Conservation (phyloP, 2,329 filamentous ascomycete genomes). For the Arthrobotrys iridis region DNA sequence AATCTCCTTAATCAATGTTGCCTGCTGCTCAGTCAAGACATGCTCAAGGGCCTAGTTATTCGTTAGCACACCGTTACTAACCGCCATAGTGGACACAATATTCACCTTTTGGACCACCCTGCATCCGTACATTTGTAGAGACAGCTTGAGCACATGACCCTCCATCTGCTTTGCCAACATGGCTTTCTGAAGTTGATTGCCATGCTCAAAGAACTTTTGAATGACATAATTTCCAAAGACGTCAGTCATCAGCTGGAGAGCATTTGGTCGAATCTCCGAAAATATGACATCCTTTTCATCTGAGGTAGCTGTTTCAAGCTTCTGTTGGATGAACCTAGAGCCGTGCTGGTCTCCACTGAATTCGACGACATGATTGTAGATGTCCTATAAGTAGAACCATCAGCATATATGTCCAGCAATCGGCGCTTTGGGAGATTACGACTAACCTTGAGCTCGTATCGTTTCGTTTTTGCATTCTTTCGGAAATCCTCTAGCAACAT, state of each 20-base stretch:
- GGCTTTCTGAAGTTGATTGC: conserved; percentile 92
- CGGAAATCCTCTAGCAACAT: conserved; percentile 82
- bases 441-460: conserved; percentile 79
- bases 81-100: neutral
- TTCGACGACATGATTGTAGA: conserved; percentile 86
- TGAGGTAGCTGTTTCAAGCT: conserved; percentile 89
- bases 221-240: conserved; percentile 99
- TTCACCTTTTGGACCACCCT: conserved; percentile 90
- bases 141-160: conserved; percentile 80
- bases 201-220: conserved; percentile 96
- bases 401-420: conserved; percentile 12
- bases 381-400: conserved; percentile 68
- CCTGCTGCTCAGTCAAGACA: conserved; percentile 90
- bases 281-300: conserved; percentile 95
- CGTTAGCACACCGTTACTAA: neutral
- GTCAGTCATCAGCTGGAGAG: conserved; percentile 90
- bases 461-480: conserved; percentile 75
- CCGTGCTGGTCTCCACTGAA: conserved; percentile 96
- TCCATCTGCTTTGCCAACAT: conserved; percentile 86
- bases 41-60: conserved; percentile 80
- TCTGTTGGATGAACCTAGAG: conserved; percentile 93
- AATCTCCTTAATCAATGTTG: conserved; percentile 82
- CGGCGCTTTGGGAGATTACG: neutral
- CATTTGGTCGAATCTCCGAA: conserved; percentile 83
- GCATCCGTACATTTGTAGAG: conserved; percentile 90